These are phyloP conservation scores for Selaginella moellendorffii DNA, from an alignment of 75 land plant genomes.

Conservation along the genomic window DNA sequence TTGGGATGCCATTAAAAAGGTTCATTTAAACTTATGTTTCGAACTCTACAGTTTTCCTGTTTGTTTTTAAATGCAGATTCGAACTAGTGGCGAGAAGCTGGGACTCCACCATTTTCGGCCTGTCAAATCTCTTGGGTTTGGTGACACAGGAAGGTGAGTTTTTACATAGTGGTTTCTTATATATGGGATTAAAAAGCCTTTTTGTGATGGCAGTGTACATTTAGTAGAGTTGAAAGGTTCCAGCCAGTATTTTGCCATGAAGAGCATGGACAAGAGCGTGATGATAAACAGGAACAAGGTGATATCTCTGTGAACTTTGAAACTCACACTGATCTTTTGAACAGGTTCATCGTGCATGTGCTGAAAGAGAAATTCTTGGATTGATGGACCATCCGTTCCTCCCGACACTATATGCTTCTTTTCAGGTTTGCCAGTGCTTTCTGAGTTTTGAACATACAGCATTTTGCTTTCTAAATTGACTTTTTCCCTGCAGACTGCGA, in stretches of 20 bases:
- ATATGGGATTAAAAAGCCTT: background rate
- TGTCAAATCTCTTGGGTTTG: conserved; percentile 5
- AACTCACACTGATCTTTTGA: too few relatives aligned
- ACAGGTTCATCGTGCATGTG: conserved; percentile 9
- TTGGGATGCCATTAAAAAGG: conserved; percentile 1
- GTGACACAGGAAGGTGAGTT: conserved; percentile 8
- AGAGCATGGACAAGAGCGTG: background rate
- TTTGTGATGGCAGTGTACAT: background rate
- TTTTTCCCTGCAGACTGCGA: background rate
- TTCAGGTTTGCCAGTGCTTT: background rate
- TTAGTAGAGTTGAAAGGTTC: background rate
- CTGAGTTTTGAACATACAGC: background rate
- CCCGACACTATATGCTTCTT: conserved; percentile 1
- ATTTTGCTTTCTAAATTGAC: background rate
- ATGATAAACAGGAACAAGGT: conserved; percentile 1
- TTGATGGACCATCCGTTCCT: conserved; percentile 10
- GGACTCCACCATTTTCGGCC: background rate
- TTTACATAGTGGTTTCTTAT: background rate
- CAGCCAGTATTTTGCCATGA: background rate
- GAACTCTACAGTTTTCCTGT: background rate
- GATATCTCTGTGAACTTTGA: background rate
- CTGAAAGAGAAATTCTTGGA: conserved; percentile 1
- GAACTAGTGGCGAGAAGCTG: background rate
- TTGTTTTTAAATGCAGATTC: background rate
- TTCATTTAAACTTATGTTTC: background rate